Base-by-base conservation (phyloP, 192 early-diverging fungal species). In the Diversispora eburnea region DNA sequence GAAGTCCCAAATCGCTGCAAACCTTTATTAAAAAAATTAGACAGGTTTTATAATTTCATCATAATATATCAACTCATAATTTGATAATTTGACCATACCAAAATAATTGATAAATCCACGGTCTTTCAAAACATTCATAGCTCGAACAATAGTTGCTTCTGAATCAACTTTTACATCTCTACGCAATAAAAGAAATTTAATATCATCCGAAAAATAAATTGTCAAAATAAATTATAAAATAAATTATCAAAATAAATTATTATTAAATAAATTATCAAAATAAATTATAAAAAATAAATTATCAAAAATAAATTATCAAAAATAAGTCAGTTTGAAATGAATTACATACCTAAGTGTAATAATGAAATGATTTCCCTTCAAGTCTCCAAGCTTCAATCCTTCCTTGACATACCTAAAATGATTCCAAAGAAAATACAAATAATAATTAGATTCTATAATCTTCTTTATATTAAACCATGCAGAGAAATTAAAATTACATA, bases 1-100 rank as follows among this genome's bases (percentile, higher is more conserved):
- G 90, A 83, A 5, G 94, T 95, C 41, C 98, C 98, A 76, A 99
- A 99, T 17, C 98, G 87, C 81, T 99, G 98, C 95, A 98, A 93
- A 2, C 79, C 59, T 63, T 25, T 19, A 52, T 17, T 25, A 33
- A 4, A n/a, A n/a, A 51, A 59, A 59, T 59, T 52, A 52, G 25
- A 33, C 0, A 8, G 4, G 17, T 52, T 52, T 15, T 3, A 25
- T 3, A 7, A 59, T 22, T 25, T n/a, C 0, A 5, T n/a, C 4
- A 51, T 51, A 2, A 51, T 5, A 51, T 51, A 8, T 13, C 49
- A 12, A 51, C 4, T 17, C n/a, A 54, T 4, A 17, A 4, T 17
- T 17, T 10, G 12, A 4, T 54, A 54, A 17, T 13, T 17, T 17
- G 12, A 54, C 51, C 51, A 9, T 17, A 12, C 95, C 98, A 82